Percentiles rank a stretch among this genome's conserved stretches.
These are phyloP conservation scores for Puccinia coronata DNA, from an alignment of 1,284 basidiomycete genomes.

Conservation along the genomic window DNA sequence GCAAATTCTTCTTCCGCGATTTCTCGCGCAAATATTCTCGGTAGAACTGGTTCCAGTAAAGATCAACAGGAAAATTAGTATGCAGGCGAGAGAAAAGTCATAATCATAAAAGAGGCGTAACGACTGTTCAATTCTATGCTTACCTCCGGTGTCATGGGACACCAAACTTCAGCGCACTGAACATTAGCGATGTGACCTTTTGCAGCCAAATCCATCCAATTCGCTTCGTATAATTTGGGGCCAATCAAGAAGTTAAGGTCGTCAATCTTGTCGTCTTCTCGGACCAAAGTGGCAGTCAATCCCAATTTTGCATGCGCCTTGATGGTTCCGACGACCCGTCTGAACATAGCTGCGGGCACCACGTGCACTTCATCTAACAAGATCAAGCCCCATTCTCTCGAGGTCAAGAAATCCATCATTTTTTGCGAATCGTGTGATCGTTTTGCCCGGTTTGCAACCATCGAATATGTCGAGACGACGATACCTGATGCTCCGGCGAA, in stretches of 20 bases:
- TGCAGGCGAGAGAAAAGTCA: background rate
- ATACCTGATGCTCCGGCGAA: slow-evolving; percentile 92
- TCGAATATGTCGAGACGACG: slow-evolving; percentile 95
- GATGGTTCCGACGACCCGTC: slow-evolving; percentile 91
- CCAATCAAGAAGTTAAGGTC: slow-evolving; percentile 99
- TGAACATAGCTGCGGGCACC: slow-evolving; percentile 94
- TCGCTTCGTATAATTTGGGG: slow-evolving; percentile 98
- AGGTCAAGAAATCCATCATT: slow-evolving; percentile 97
- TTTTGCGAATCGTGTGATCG: slow-evolving; percentile 94
- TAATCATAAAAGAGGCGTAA: background rate
- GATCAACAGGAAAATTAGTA: background rate
- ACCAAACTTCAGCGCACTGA: slow-evolving; percentile 99
- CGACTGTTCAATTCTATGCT: background rate
- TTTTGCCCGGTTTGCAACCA: slow-evolving; percentile 96
- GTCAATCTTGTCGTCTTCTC: slow-evolving; percentile 98
- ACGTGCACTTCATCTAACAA: slow-evolving; percentile 95
- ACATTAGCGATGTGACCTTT: slow-evolving; percentile 99
- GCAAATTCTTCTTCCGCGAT: slow-evolving; percentile 87
- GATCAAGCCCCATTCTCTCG: slow-evolving; percentile 93
- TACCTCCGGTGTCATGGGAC: slow-evolving; percentile 95
- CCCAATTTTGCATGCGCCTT: slow-evolving; percentile 97
- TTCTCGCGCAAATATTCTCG: slow-evolving; percentile 93
- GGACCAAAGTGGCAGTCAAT: slow-evolving; percentile 91
- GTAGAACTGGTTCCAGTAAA: slow-evolving; percentile 68
- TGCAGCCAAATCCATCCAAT: slow-evolving; percentile 99